Evolutionary conservation across 805 yeast species (phyloP).

Genomic region (Cyberlindnera maclurae): DNA sequence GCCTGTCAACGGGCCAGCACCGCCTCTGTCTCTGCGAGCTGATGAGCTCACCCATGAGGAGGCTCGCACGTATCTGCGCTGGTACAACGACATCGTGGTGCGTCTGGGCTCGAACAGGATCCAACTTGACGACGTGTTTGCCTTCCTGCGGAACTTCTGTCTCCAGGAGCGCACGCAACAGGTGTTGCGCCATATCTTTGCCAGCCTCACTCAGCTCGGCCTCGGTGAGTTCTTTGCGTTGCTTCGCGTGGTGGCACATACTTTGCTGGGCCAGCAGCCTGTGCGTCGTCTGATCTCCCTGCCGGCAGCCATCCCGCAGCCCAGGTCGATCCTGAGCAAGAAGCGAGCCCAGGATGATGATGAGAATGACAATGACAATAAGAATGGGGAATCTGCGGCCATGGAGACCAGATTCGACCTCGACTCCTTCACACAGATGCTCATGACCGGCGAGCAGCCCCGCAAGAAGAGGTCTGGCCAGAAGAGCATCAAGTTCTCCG

Average conservation of each 20-base stretch:
- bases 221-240: conserved; percentile 90
- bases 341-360: conserved; percentile 45
- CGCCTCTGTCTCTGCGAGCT: conserved; percentile 59
- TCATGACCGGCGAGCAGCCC: conserved; percentile 76
- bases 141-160: conserved; percentile 72
- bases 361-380: conserved; percentile 27
- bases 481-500: conserved; percentile 69
- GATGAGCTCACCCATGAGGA: conserved; percentile 72
- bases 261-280: conserved; percentile 48
- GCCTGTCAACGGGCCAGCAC: conserved; percentile 20
- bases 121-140: conserved; percentile 68
- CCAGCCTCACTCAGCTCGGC: conserved; percentile 53
- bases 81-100: conserved; percentile 83
- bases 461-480: conserved; percentile 25
- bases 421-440: conserved; percentile 78
- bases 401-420: conserved; percentile 42
- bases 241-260: conserved; percentile 71
- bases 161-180: conserved; percentile 44
- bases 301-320: conserved; percentile 67
- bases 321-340: conserved; percentile 66
- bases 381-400: background rate
- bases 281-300: conserved; percentile 42
- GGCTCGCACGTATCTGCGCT: conserved; percentile 76
- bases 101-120: conserved; percentile 64
- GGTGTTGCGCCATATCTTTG: conserved; percentile 44